Evolutionary conservation across 2,329 filamentous ascomycete species (phyloP).

Genomic region (Aspergillus thermomutatus): DNA sequence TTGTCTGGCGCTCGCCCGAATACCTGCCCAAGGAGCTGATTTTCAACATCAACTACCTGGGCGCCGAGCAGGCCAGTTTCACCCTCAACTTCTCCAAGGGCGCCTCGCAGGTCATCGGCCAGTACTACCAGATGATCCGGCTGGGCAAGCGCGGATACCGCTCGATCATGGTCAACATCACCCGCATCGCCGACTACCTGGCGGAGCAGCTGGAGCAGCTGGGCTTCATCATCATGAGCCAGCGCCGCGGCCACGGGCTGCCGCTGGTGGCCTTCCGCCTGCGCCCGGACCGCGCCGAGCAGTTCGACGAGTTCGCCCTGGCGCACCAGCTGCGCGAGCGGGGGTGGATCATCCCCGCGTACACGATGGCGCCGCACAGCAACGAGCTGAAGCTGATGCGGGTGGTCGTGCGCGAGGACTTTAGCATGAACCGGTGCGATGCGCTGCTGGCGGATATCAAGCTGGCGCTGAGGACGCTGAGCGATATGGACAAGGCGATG

Average conservation of each 20-base stretch:
- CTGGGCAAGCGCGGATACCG: conserved; percentile 90
- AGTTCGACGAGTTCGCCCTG: conserved; percentile 72
- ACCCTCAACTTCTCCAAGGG: conserved; percentile 97
- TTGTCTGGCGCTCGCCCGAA: conserved; percentile 80
- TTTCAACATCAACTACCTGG: conserved; percentile 99
- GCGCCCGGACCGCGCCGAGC: conserved; percentile 51
- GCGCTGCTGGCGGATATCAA: conserved; percentile 74
- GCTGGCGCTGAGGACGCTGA: conserved; percentile 67
- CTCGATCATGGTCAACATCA: conserved; percentile 91
- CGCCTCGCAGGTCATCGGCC: conserved; percentile 88
- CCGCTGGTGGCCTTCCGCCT: conserved; percentile 89
- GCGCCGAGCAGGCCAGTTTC: conserved; percentile 91
- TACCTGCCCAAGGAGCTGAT: conserved; percentile 86
- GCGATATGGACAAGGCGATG: conserved; percentile 68
- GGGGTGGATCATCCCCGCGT: conserved; percentile 91
- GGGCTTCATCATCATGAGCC: conserved; percentile 85
- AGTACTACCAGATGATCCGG: conserved; percentile 96
- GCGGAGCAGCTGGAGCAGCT: conserved; percentile 67
- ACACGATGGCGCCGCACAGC: conserved; percentile 93
- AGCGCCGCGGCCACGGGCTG: conserved; percentile 71
- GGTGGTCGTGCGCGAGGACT: conserved; percentile 90
- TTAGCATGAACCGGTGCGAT: conserved; percentile 78
- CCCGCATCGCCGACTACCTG: conserved; percentile 84
- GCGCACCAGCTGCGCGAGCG: conserved; percentile 83
- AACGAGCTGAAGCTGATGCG: conserved; percentile 84